Evolutionary conservation across 1,284 basidiomycete genomes (phyloP).

Genomic region (Ganoderma meredithae): DNA sequence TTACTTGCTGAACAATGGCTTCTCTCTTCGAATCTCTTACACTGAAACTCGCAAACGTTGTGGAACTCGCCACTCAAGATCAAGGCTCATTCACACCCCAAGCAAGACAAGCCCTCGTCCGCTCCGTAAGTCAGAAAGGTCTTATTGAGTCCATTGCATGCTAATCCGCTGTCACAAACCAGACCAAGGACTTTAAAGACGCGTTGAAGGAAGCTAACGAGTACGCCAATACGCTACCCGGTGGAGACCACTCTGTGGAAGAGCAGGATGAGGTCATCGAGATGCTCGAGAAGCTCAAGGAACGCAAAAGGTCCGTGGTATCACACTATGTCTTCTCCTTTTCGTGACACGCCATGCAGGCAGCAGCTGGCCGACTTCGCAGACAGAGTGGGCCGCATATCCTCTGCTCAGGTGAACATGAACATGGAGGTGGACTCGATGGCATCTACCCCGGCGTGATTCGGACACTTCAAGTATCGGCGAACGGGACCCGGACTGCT

Average conservation of each 20-base stretch:
- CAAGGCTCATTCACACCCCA: conserved; percentile 60
- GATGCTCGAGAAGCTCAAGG: conserved; percentile 65
- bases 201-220: conserved; percentile 63
- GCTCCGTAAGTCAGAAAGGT: conserved; percentile 54
- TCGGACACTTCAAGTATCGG: not conserved
- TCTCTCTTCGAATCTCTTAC: conserved; percentile 52
- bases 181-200: conserved; percentile 75
- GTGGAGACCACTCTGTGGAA: conserved; percentile 67
- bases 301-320: conserved; percentile 60
- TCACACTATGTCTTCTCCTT: not conserved
- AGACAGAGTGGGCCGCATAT: conserved; percentile 38
- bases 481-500: not conserved
- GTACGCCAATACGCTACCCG: conserved; percentile 60
- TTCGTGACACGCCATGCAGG: conserved; percentile 33
- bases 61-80: conserved; percentile 61
- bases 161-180: not conserved
- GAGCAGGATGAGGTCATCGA: conserved; percentile 72
- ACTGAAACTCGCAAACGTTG: conserved; percentile 57
- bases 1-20: conserved; percentile 22
- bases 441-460: conserved; percentile 53
- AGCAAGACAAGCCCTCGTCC: conserved; percentile 67
- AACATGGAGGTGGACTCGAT: conserved; percentile 63
- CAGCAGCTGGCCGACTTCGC: conserved; percentile 53
- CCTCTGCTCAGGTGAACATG: conserved; percentile 30
- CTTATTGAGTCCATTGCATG: not conserved